These are phyloP conservation scores for Lipomyces spencermartinsiae DNA, from an alignment of 805 yeast genomes.

Conservation along the genomic window DNA sequence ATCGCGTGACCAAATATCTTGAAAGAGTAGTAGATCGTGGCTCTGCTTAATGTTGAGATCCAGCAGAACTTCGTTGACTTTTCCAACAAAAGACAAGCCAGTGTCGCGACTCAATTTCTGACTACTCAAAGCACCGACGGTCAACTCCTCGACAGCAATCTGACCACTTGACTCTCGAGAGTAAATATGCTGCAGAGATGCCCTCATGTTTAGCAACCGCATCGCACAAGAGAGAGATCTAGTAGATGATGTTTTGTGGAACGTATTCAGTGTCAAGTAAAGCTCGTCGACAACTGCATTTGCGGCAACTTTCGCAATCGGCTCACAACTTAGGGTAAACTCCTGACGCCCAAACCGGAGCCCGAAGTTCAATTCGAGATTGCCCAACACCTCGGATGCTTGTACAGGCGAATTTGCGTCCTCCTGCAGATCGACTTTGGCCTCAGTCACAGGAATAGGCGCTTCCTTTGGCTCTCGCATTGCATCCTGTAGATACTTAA, in stretches of 20 bases:
- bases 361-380: slow-evolving; percentile 67
- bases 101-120: slow-evolving; percentile 13
- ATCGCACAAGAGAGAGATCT: slow-evolving; percentile 54
- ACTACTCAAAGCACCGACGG: slow-evolving; percentile 40
- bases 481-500: slow-evolving; percentile 56
- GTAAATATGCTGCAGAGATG: slow-evolving; percentile 85
- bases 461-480: slow-evolving; percentile 44
- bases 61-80: slow-evolving; percentile 61
- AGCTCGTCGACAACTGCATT: slow-evolving; percentile 75
- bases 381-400: slow-evolving; percentile 51
- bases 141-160: slow-evolving; percentile 54
- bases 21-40: slow-evolving; percentile 83
- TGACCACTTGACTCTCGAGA: slow-evolving; percentile 89
- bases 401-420: background rate
- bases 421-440: background rate
- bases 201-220: slow-evolving; percentile 61
- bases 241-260: slow-evolving; percentile 44
- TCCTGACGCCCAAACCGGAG: slow-evolving; percentile 74
- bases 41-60: slow-evolving; percentile 81
- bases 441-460: background rate
- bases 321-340: slow-evolving; percentile 84
- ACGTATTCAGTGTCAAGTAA: slow-evolving; percentile 62
- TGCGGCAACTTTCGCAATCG: slow-evolving; percentile 91
- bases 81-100: slow-evolving; percentile 49
- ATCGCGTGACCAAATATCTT: slow-evolving; percentile 78